Conservation (phyloP, 352 stramenopile species). For the Pythium phragmitis region DNA sequence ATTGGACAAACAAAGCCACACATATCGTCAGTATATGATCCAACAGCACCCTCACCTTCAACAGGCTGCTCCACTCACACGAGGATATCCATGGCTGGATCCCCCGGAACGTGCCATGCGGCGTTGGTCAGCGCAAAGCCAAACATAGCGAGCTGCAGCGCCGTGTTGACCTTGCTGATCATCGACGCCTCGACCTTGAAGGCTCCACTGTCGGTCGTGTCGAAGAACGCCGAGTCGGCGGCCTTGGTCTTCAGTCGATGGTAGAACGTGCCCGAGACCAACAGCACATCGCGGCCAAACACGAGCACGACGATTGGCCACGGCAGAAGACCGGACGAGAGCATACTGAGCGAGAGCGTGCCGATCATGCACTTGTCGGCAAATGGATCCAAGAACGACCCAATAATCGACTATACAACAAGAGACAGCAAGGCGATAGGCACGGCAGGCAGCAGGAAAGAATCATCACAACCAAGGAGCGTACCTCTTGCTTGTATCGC, state of each 20-base stretch:
- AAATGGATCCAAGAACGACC: constrained; percentile 81
- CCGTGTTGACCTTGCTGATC: constrained; percentile 82
- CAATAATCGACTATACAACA: constrained; percentile 56
- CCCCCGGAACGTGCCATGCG: constrained; percentile 62
- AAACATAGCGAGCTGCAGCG: constrained; percentile 73
- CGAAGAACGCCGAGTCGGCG: constrained; percentile 68
- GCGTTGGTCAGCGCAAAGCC: constrained; percentile 73
- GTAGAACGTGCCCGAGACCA: constrained; percentile 79
- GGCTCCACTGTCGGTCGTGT: constrained; percentile 63
- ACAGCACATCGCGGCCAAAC: constrained; percentile 68
- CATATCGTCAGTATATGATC: constrained; percentile 1
- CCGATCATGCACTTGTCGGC: constrained; percentile 82
- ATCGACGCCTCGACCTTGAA: constrained; percentile 74
- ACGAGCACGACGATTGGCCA: constrained; percentile 63
- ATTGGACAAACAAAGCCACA: not conserved
- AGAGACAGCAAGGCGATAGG: not conserved
- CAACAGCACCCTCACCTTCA: too few species aligned
- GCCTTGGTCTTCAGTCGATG: constrained; percentile 75
- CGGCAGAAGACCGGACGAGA: constrained; percentile 64
- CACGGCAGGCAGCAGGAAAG: not conserved
- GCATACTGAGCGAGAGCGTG: constrained; percentile 73
- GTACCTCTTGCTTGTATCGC: constrained; percentile 66
- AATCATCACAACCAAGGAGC: not conserved
- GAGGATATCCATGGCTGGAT: constrained; percentile 51
- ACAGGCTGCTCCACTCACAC: constrained; percentile 41